These are phyloP conservation scores for Stephania japonica DNA, from an alignment of 164 flowering plant species.

Conservation along the genomic window DNA sequence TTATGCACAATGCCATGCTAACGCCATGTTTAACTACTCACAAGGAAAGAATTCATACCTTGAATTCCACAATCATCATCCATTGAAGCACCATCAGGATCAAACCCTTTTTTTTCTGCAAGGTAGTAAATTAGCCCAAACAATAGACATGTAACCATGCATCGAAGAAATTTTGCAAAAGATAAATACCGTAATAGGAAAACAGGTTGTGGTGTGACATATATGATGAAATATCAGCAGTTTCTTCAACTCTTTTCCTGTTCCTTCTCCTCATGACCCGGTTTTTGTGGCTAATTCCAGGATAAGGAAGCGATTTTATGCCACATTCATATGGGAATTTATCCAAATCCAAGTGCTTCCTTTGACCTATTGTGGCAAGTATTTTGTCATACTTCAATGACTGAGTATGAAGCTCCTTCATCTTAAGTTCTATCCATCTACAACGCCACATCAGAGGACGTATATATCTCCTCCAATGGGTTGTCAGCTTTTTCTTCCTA, in stretches of 20 bases:
- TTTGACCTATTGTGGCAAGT: conserved; percentile 35
- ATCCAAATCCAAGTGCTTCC: conserved; percentile 27
- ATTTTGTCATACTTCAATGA: conserved; percentile 46
- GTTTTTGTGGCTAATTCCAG: conserved; percentile 23
- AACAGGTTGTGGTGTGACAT: conserved; percentile 73
- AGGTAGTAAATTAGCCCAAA: conserved; percentile 3
- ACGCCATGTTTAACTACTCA: background rate
- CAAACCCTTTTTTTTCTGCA: conserved; percentile 70
- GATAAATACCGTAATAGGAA: conserved; percentile 62
- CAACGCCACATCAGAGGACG: conserved; percentile 79
- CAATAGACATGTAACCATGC: background rate
- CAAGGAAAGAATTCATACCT: conserved; percentile 29
- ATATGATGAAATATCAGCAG: conserved; percentile 43
- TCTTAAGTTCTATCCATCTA: conserved; percentile 76
- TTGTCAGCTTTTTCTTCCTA: conserved; percentile 80
- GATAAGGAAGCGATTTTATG: conserved; percentile 56
- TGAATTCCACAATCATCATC: conserved; percentile 50
- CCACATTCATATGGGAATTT: conserved; percentile 36
- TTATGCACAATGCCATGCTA: background rate
- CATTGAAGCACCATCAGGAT: conserved; percentile 43
- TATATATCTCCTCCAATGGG: conserved; percentile 77
- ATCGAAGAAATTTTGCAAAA: conserved; percentile 5
- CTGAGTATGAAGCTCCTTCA: conserved; percentile 61
- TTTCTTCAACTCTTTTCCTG: conserved; percentile 66
- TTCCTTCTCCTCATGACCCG: conserved; percentile 63